phyloP scores from a whole-genome alignment of 768 basidiomycete species.

The Tricholomella constricta region DNA sequence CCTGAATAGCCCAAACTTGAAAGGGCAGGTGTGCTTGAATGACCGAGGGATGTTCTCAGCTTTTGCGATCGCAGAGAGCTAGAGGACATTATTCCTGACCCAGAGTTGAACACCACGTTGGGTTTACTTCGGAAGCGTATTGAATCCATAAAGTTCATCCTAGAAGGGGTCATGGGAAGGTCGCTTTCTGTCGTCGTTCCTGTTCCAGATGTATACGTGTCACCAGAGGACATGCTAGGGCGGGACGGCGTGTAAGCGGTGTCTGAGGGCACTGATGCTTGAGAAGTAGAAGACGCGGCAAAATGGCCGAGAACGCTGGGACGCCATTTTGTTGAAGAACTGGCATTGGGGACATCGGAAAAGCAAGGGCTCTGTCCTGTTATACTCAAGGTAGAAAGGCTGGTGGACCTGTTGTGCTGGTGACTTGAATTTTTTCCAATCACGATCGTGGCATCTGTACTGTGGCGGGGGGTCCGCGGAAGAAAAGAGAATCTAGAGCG shows the following conservation, averaged over 20 bases:
- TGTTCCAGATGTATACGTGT: slow-evolving; percentile 53
- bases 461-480: slow-evolving; percentile 38
- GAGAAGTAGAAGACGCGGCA: slow-evolving; percentile 47
- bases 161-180: slow-evolving; percentile 41
- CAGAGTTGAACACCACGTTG: slow-evolving; percentile 32
- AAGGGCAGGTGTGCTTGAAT: slow-evolving; percentile 10
- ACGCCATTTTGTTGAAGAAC: slow-evolving; percentile 51
- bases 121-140: slow-evolving; percentile 38
- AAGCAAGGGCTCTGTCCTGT: slow-evolving; percentile 1
- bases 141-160: slow-evolving; percentile 42
- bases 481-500: slow-evolving; percentile 48
- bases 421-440: slow-evolving; percentile 25
- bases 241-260: slow-evolving; percentile 45
- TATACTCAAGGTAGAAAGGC: slow-evolving; percentile 44
- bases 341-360: slow-evolving; percentile 13
- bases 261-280: slow-evolving; percentile 44
- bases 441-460: slow-evolving; percentile 28
- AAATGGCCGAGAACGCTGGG: slow-evolving; percentile 70
- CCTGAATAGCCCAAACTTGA: slow-evolving; percentile 15
- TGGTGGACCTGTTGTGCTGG: slow-evolving; percentile 51
- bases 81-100: slow-evolving; percentile 27
- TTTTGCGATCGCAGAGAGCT: slow-evolving; percentile 32
- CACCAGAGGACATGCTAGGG: slow-evolving; percentile 62
- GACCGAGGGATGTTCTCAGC: slow-evolving; percentile 18
- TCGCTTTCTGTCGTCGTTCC: slow-evolving; percentile 49